Evolutionary conservation across 1,139 yeast species (phyloP).

Genomic region (Nakaseomyces nivariensis): DNA sequence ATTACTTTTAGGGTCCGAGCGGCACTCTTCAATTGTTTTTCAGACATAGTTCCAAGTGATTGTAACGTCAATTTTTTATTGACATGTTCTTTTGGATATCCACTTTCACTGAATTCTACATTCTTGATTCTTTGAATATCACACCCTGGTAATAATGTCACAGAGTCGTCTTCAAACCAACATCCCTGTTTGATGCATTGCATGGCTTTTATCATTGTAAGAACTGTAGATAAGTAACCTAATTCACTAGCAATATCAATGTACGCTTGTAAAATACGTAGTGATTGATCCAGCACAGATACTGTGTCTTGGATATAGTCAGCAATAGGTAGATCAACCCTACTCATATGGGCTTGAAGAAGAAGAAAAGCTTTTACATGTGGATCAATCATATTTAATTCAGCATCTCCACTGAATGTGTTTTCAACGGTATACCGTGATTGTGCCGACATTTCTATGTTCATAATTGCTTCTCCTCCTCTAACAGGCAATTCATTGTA

Average conservation of each 20-base stretch:
- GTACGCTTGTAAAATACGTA: constrained; percentile 88
- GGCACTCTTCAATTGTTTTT: constrained; percentile 11
- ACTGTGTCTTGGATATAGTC: constrained; percentile 93
- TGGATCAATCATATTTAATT: constrained; percentile 84
- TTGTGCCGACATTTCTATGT: constrained; percentile 77
- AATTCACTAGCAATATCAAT: constrained; percentile 83
- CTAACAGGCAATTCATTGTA: constrained; percentile 89
- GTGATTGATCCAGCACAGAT: constrained; percentile 84
- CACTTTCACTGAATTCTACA: constrained; percentile 22
- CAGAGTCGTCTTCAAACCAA: constrained; percentile 76
- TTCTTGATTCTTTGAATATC: constrained; percentile 29
- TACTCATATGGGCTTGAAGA: constrained; percentile 76
- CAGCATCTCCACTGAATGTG: constrained; percentile 32
- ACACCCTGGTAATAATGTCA: constrained; percentile 65
- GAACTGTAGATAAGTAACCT: constrained; percentile 57
- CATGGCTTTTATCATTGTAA: constrained; percentile 59
- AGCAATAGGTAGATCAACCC: constrained; percentile 83
- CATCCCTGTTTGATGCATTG: constrained; percentile 81
- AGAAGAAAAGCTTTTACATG: constrained; percentile 84
- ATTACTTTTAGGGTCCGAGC: constrained; percentile 10
- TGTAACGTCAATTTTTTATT: constrained; percentile 20
- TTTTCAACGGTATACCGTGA: constrained; percentile 60
- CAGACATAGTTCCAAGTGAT: constrained; percentile 26
- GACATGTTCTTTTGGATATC: constrained; percentile 11
- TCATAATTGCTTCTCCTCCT: constrained; percentile 90